These are phyloP conservation scores for Hypoxylon crocopeplum DNA, from an alignment of 495 filamentous ascomycete genomes.

Conservation along the genomic window DNA sequence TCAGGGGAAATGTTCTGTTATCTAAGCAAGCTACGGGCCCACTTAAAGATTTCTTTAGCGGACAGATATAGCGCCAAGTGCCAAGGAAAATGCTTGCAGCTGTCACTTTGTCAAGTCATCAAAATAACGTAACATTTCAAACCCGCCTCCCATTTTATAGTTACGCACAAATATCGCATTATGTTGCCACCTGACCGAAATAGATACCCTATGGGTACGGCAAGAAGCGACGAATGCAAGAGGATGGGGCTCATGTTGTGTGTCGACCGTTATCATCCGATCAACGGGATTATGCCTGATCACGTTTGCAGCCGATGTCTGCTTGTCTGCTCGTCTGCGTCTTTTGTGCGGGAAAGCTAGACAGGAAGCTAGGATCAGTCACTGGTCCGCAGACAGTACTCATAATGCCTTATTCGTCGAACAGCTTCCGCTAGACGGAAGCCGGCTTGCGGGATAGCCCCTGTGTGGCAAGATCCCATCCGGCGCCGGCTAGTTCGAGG, in stretches of 20 bases:
- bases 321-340: constrained; percentile 20
- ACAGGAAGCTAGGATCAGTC: background rate
- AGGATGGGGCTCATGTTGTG: constrained; percentile 11
- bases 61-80: too few relatives aligned
- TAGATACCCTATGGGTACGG: background rate
- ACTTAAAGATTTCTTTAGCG: too few relatives aligned
- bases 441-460: constrained; percentile 13
- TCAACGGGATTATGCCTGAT: constrained; percentile 18
- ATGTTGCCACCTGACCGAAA: constrained; percentile 14
- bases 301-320: constrained; percentile 7
- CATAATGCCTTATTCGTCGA: constrained; percentile 6
- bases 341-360: constrained; percentile 34
- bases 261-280: constrained; percentile 3
- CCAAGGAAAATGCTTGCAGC: too few relatives aligned
- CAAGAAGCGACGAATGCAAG: constrained; percentile 19
- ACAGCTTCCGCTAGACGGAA: constrained; percentile 14
- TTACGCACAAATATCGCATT: constrained; percentile 32
- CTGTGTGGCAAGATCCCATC: constrained; percentile 14
- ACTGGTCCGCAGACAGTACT: background rate
- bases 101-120: background rate
- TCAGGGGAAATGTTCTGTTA: too few relatives aligned
- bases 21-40: too few relatives aligned
- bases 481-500: constrained; percentile 21
- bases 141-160: background rate
- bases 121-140: constrained; percentile 31